These are phyloP conservation scores for Apiospora kogelbergensis DNA, from an alignment of 2,329 filamentous ascomycete species.

Conservation along the genomic window DNA sequence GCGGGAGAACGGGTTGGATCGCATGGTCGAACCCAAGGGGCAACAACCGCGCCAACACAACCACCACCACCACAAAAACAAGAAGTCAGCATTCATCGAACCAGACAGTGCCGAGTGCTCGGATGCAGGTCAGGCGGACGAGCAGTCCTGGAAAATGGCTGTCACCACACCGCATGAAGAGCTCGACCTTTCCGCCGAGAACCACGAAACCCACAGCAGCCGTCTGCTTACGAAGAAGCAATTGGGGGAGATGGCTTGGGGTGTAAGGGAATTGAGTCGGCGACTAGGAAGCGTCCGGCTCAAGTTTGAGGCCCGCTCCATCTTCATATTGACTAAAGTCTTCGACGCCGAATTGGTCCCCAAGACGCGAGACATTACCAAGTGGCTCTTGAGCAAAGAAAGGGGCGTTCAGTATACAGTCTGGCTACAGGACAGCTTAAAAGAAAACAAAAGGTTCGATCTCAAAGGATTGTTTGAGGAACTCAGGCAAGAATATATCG, in stretches of 20 bases:
- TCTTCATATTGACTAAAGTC: constrained; percentile 91
- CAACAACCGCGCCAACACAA: neutral
- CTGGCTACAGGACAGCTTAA: constrained; percentile 77
- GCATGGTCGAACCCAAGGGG: constrained; percentile 37
- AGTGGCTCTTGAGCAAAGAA: constrained; percentile 77
- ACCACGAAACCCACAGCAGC: constrained; percentile 49
- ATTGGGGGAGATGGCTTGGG: constrained; percentile 94
- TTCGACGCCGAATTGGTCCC: constrained; percentile 78
- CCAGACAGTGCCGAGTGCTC: constrained; percentile 39
- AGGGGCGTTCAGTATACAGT: constrained; percentile 70
- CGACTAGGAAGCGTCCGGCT: constrained; percentile 81
- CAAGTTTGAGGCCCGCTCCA: constrained; percentile 75
- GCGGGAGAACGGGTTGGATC: constrained; percentile 27
- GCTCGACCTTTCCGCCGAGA: constrained; percentile 34
- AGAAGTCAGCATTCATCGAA: constrained; percentile 33
- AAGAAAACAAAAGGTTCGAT: constrained; percentile 72
- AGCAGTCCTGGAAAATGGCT: constrained; percentile 53
- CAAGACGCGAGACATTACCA: constrained; percentile 73
- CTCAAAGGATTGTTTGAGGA: constrained; percentile 66
- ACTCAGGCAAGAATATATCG: constrained; percentile 45
- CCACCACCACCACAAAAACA: constrained; percentile 13
- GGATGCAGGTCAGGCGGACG: constrained; percentile 54
- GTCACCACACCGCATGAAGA: constrained; percentile 45
- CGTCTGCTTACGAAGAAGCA: constrained; percentile 94
- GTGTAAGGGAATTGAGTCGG: constrained; percentile 86